Percentiles rank a stretch among this genome's conserved stretches.
Conservation (phyloP, 495 filamentous ascomycete genomes). For the Penicillium simplicissimum region DNA sequence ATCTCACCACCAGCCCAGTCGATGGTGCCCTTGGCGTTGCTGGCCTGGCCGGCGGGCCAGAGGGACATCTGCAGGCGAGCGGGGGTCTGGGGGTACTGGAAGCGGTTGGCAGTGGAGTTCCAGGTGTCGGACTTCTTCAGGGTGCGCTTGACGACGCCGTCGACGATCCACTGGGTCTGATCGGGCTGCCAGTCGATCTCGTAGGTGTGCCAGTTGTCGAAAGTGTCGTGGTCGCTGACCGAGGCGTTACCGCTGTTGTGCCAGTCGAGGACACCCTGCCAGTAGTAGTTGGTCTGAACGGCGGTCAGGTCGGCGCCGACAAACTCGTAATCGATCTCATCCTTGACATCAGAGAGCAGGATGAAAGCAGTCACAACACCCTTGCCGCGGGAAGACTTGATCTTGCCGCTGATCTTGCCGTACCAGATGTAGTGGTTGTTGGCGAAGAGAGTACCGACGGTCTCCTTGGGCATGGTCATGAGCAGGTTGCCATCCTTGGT, state of each 20-base stretch:
- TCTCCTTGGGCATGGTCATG: conserved; percentile 84
- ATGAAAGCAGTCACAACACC: conserved; percentile 98
- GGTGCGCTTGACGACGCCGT: conserved; percentile 73
- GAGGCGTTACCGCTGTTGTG: conserved; percentile 68
- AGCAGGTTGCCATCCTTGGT: conserved; percentile 61
- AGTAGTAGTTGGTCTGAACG: conserved; percentile 95
- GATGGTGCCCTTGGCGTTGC: conserved; percentile 82
- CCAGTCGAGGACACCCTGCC: conserved; percentile 89
- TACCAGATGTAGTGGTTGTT: conserved; percentile 96
- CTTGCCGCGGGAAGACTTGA: conserved; percentile 81
- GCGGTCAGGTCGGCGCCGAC: conserved; percentile 75
- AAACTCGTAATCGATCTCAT: conserved; percentile 97
- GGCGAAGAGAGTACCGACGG: conserved; percentile 80
- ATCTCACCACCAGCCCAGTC: conserved; percentile 90
- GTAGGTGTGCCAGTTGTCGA: conserved; percentile 81
- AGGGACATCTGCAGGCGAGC: conserved; percentile 92
- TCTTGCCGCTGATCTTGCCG: conserved; percentile 79
- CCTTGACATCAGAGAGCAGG: conserved; percentile 88
- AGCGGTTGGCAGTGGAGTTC: conserved; percentile 80
- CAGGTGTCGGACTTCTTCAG: conserved; percentile 75
- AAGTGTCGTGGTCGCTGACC: conserved; percentile 65
- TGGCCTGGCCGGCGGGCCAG: conserved; percentile 85
- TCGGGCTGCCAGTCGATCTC: conserved; percentile 93
- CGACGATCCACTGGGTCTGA: conserved; percentile 78
- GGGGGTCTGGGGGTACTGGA: conserved; percentile 89